phyloP scores from a whole-genome alignment of 768 basidiomycete genomes.

The Hemileccinum impolitum region DNA sequence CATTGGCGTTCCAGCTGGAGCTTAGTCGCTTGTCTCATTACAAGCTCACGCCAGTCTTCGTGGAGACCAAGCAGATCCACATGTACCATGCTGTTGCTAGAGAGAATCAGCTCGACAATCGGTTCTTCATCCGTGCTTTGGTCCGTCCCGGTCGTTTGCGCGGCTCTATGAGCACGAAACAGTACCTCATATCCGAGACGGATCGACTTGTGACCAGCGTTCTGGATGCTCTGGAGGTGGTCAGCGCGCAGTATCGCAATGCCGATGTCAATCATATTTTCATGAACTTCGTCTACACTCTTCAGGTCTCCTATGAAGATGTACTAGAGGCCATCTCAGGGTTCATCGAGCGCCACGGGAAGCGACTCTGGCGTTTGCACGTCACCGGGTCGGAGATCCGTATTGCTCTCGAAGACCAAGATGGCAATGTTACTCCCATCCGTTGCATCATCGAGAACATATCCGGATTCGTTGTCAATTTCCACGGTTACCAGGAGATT shows the following conservation, averaged over 20 bases:
- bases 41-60: slow-evolving; percentile 93
- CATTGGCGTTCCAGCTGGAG: slow-evolving; percentile 96
- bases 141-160: slow-evolving; percentile 93
- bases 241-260: slow-evolving; percentile 82
- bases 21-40: slow-evolving; percentile 95
- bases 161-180: slow-evolving; percentile 90
- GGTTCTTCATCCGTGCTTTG: slow-evolving; percentile 97
- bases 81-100: slow-evolving; percentile 94
- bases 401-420: slow-evolving; percentile 88
- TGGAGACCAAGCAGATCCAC: slow-evolving; percentile 96
- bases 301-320: slow-evolving; percentile 93
- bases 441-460: slow-evolving; percentile 99
- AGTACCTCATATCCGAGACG: slow-evolving; percentile 98
- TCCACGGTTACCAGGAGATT: slow-evolving; percentile 97
- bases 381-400: slow-evolving; percentile 98
- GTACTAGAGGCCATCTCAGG: slow-evolving; percentile 97
- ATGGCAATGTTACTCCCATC: slow-evolving; percentile 94
- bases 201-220: slow-evolving; percentile 93
- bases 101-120: slow-evolving; percentile 96
- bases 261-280: slow-evolving; percentile 99
- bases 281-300: slow-evolving; percentile 98
- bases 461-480: slow-evolving; percentile 98
- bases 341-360: slow-evolving; percentile 98
- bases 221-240: slow-evolving; percentile 92
- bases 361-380: slow-evolving; percentile 95